Conservation (phyloP, 192 early-diverging fungal genomes). For the Cladochytrium replicatum region DNA sequence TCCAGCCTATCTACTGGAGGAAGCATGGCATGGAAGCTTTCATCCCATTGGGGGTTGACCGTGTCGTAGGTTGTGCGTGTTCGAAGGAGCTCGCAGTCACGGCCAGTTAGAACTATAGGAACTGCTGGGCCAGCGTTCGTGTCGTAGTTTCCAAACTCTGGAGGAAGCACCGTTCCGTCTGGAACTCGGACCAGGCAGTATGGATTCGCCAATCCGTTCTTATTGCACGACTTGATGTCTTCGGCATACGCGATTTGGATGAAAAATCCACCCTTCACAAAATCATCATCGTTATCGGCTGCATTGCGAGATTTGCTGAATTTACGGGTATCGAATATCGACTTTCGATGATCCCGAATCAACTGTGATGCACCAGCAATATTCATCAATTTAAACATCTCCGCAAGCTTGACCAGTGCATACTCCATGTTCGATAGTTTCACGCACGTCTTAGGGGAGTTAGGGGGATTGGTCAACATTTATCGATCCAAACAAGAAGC, state of each 20-base stretch:
- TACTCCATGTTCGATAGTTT: constrained; percentile 16
- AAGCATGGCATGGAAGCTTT: constrained; percentile 10
- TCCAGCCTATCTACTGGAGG: constrained; percentile 10
- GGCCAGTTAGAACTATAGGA: constrained; percentile 1
- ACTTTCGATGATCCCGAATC: not conserved
- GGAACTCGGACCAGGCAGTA: constrained; percentile 9
- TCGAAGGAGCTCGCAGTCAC: constrained; percentile 7
- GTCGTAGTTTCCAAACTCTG: not conserved
- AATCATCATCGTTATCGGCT: constrained; percentile 7
- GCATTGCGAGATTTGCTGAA: not conserved
- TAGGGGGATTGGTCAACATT: not conserved
- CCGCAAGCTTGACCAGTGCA: constrained; percentile 11
- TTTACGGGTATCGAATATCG: not conserved
- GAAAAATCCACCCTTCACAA: constrained; percentile 3
- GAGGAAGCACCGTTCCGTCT: constrained; percentile 9
- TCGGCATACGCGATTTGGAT: constrained; percentile 16
- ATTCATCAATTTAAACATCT: constrained; percentile 11
- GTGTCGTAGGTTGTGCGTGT: constrained; percentile 10
- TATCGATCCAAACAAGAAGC: constrained; percentile 1
- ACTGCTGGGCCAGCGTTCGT: constrained; percentile 3
- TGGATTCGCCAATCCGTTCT: constrained; percentile 17
- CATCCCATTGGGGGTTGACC: constrained; percentile 13
- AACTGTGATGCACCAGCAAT: not conserved
- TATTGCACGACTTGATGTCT: constrained; percentile 18
- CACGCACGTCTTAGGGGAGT: constrained; percentile 5